A percentile compares a stretch with the other conserved stretches of the same genome.
phyloP scores from a whole-genome alignment of 108 stramenopile genomes.

The Epipyxis sp. region DNA sequence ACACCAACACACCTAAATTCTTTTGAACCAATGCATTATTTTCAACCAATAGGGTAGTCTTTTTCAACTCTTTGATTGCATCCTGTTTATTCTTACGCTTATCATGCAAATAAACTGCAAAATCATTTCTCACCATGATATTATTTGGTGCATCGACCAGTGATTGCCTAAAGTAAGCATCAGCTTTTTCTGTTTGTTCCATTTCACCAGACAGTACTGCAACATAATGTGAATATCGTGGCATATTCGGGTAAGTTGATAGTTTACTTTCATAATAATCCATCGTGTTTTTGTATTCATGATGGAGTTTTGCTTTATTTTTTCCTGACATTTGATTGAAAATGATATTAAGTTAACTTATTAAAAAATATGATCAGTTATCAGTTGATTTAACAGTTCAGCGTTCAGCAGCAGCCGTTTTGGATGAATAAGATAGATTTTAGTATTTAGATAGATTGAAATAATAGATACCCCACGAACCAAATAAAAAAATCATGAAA shows the following conservation, averaged over 20 bases:
- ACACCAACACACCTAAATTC: constrained; percentile 21
- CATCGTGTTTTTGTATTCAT: neutral
- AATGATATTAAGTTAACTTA: too few relatives aligned
- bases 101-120: neutral
- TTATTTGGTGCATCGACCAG: neutral
- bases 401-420: too few relatives aligned
- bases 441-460: too few relatives aligned
- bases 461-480: too few relatives aligned
- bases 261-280: neutral
- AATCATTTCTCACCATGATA: neutral
- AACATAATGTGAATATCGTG: neutral
- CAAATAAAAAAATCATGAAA: too few relatives aligned
- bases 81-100: neutral
- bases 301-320: too few relatives aligned
- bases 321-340: too few relatives aligned
- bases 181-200: neutral
- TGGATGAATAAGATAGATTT: too few relatives aligned
- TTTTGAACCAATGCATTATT: neutral
- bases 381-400: too few relatives aligned
- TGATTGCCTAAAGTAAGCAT: constrained; percentile 2
- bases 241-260: neutral
- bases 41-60: neutral
- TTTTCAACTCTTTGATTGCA: neutral
- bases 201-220: neutral
- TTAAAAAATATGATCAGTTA: too few relatives aligned